These are phyloP conservation scores for Quercus gilva DNA, from an alignment of 306 rosid genomes.

Conservation along the genomic window DNA sequence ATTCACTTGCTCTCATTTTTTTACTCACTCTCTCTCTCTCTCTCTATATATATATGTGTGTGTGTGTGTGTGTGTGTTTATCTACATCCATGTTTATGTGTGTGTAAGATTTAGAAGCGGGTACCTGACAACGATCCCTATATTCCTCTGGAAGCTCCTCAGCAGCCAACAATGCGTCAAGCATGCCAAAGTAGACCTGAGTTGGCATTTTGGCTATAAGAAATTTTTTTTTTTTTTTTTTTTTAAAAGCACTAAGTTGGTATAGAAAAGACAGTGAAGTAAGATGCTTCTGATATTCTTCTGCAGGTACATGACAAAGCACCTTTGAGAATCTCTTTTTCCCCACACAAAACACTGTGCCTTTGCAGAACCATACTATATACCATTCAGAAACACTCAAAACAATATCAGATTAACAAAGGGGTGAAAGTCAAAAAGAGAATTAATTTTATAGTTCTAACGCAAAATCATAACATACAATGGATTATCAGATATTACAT, in stretches of 20 bases:
- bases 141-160: conserved; percentile 98
- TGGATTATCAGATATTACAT: not conserved
- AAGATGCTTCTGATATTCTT: conserved; percentile 9
- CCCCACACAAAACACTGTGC: not conserved
- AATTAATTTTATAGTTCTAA: not conserved
- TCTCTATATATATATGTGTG: too few species aligned
- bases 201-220: not conserved
- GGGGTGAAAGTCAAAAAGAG: not conserved
- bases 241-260: not conserved
- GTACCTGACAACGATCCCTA: conserved; percentile 81
- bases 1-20: too few species aligned
- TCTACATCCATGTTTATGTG: too few species aligned
- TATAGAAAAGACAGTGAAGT: conserved; percentile 24
- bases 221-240: too few species aligned
- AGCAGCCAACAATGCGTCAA: conserved; percentile 92
- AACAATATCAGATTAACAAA: not conserved
- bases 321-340: not conserved
- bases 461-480: not conserved
- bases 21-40: too few species aligned
- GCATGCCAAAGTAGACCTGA: conserved; percentile 99
- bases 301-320: conserved; percentile 21
- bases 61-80: too few species aligned
- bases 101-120: not conserved
- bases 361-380: conserved; percentile 2
- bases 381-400: not conserved